Conservation (phyloP, 495 filamentous ascomycete species). For the Schizothecium vesticola region DNA sequence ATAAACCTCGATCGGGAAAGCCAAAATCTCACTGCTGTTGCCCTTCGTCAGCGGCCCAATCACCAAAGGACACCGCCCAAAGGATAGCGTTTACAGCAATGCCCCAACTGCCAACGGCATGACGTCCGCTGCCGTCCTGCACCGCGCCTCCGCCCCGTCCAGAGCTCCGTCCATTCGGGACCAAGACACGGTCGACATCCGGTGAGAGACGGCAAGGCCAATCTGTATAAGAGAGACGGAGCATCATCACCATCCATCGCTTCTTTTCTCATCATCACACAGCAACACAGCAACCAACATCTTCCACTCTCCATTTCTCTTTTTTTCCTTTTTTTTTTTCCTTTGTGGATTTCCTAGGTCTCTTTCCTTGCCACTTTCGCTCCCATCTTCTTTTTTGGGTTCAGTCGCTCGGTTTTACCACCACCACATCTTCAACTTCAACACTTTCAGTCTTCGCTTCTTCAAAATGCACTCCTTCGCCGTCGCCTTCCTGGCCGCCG, state of each 20-base stretch:
- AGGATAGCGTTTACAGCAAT: neutral
- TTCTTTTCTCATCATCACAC: slow-evolving; percentile 7
- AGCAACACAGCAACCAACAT: slow-evolving; percentile 1
- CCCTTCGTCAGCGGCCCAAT: neutral
- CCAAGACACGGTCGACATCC: neutral
- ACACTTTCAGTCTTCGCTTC: neutral
- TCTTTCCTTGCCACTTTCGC: slow-evolving; percentile 2
- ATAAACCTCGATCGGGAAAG: neutral
- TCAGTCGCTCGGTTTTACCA: neutral
- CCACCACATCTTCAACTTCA: neutral
- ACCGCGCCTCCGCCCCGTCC: neutral
- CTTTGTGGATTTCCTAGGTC: slow-evolving; percentile 3
- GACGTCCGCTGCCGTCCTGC: neutral
- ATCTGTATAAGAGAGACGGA: neutral
- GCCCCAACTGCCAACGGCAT: neutral
- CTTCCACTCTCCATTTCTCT: slow-evolving; percentile 1
- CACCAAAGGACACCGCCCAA: neutral
- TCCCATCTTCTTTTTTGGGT: neutral
- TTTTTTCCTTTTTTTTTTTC: slow-evolving; percentile 4
- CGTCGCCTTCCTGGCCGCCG: slow-evolving; percentile 2
- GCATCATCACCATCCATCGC: neutral
- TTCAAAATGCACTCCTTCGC: slow-evolving; percentile 8
- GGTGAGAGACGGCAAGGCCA: neutral
- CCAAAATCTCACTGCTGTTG: neutral
- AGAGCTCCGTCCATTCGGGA: neutral